A percentile compares a stretch with the other conserved stretches of the same genome.
Conservation (phyloP, 371 early-diverging fungal species). For the Mucor ambiguus region DNA sequence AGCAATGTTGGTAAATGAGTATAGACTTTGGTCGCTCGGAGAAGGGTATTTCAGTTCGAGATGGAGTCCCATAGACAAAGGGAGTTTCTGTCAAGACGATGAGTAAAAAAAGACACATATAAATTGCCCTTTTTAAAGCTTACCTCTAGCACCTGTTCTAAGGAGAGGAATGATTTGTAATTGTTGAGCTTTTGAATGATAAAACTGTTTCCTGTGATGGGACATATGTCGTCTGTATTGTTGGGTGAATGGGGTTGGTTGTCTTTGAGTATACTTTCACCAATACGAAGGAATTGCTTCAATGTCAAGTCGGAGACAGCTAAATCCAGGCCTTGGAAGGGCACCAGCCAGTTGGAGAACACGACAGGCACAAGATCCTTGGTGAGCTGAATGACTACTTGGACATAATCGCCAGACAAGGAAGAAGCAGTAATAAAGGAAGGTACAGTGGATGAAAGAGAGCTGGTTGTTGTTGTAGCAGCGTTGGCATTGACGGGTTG, state of each 20-base stretch:
- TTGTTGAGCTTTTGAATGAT: constrained; percentile 40
- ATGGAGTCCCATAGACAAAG: constrained; percentile 77
- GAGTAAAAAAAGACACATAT: no score
- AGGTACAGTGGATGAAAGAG: constrained; percentile 47
- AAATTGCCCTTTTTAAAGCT: no score
- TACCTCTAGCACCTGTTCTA: constrained; percentile 82
- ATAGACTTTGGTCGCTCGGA: constrained; percentile 51
- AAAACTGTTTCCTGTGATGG: constrained; percentile 41
- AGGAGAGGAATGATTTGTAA: constrained; percentile 60
- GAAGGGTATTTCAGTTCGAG: constrained; percentile 87
- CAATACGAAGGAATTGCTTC: constrained; percentile 57
- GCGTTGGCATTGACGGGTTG: constrained; percentile 6
- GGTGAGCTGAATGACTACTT: constrained; percentile 90
- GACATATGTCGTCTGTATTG: constrained; percentile 21
- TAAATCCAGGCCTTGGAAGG: constrained; percentile 59
- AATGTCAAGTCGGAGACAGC: constrained; percentile 63
- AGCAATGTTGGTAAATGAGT: constrained; percentile 58
- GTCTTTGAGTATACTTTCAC: constrained; percentile 28
- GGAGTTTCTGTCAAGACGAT: constrained; percentile 63
- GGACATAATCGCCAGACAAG: constrained; percentile 77
- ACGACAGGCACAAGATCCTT: constrained; percentile 89
- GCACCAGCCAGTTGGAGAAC: constrained; percentile 72
- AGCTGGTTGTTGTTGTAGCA: background rate
- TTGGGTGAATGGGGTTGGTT: background rate
- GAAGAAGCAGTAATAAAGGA: constrained; percentile 86